Percentiles rank a stretch among this genome's conserved stretches.
Conservation (phyloP, 495 filamentous ascomycete genomes). For the Aspergillus olivimuriae region DNA sequence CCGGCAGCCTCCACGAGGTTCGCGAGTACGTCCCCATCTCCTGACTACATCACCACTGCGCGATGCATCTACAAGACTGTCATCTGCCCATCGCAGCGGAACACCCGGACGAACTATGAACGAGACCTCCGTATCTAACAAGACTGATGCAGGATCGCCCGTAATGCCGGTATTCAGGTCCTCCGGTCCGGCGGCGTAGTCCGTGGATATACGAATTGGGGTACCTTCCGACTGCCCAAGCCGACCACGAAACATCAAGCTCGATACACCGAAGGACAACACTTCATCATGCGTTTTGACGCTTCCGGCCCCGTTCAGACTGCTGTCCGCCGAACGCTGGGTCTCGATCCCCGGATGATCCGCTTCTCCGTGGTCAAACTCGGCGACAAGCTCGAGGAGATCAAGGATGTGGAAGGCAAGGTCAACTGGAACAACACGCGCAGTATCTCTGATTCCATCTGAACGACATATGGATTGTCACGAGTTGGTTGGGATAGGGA, state of each 20-base stretch:
- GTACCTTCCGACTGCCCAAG: conserved; percentile 75
- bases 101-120: too few relatives aligned
- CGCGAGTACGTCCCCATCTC: conserved; percentile 65
- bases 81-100: too few relatives aligned
- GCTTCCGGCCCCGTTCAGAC: conserved; percentile 61
- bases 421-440: conserved; percentile 50
- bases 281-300: conserved; percentile 98
- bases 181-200: conserved; percentile 83
- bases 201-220: conserved; percentile 92
- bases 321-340: conserved; percentile 63
- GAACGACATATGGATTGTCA: not conserved
- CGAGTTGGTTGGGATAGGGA: not conserved
- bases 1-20: conserved; percentile 79
- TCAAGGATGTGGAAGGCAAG: conserved; percentile 54
- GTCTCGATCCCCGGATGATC: conserved; percentile 88
- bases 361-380: conserved; percentile 80
- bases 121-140: too few relatives aligned
- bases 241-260: conserved; percentile 69
- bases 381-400: conserved; percentile 67
- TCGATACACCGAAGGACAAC: conserved; percentile 75
- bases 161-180: conserved; percentile 74
- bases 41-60: not conserved
- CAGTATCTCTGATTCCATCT: conserved; percentile 26
- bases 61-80: too few relatives aligned
- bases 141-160: conserved; percentile 60